Evolutionary conservation across 1,284 basidiomycete species (phyloP).

Genomic region (Ustilago hordei): DNA sequence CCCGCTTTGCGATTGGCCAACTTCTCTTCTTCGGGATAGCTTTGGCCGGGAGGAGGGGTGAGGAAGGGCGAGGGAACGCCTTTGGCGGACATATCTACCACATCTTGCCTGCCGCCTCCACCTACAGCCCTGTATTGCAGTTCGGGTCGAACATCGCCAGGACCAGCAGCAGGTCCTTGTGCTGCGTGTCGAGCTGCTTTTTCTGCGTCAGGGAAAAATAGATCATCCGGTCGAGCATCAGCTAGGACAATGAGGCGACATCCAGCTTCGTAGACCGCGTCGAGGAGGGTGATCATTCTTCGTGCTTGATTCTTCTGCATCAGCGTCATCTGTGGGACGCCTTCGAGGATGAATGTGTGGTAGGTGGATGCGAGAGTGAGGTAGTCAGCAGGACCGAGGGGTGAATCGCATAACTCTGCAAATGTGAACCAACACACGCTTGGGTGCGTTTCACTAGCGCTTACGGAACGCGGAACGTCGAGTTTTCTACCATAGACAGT

Average conservation of each 20-base stretch:
- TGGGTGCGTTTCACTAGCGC: constrained; percentile 43
- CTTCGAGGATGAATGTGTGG: constrained; percentile 75
- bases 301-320: constrained; percentile 79
- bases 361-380: constrained; percentile 76
- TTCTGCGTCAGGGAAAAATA: constrained; percentile 75
- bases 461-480: constrained; percentile 72
- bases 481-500: constrained; percentile 74
- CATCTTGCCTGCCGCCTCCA: constrained; percentile 27
- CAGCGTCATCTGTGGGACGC: constrained; percentile 75
- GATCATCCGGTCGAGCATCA: constrained; percentile 72
- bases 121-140: constrained; percentile 8
- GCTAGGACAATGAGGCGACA: constrained; percentile 71
- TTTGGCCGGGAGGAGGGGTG: constrained; percentile 33
- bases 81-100: constrained; percentile 54
- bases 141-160: constrained; percentile 38
- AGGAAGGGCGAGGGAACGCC: constrained; percentile 41
- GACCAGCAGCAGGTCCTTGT: constrained; percentile 42
- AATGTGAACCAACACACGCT: constrained; percentile 75
- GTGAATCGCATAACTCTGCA: constrained; percentile 76
- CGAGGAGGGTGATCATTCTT: constrained; percentile 79
- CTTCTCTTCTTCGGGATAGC: constrained; percentile 43
- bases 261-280: constrained; percentile 74
- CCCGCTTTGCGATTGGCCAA: constrained; percentile 16
- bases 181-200: constrained; percentile 34
- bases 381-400: constrained; percentile 80